Evolutionary conservation across 192 early-diverging fungal genomes (phyloP).

Genomic region (Pecoramyces ruminantium): DNA sequence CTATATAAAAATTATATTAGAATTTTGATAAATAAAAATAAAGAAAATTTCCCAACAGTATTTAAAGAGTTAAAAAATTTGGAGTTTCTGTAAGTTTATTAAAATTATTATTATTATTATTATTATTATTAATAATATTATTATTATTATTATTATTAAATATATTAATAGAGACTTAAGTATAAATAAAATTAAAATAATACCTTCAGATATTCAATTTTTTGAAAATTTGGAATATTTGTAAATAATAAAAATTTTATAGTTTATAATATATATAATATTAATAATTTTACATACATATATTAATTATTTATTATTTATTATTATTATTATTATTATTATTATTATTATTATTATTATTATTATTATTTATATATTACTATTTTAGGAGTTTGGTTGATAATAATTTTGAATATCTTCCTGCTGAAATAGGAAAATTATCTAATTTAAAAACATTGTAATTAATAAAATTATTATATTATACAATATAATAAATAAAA

Average conservation of each 20-base stretch:
- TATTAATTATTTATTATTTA: too few species aligned
- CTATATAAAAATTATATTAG: too few species aligned
- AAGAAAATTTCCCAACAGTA: not conserved
- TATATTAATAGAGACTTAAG: not conserved
- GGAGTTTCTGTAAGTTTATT: not conserved
- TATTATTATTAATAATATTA: too few species aligned
- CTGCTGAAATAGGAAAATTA: not conserved
- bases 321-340: too few species aligned
- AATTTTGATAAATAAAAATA: not conserved
- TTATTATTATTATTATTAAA: too few species aligned
- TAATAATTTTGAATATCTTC: not conserved
- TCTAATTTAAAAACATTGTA: not conserved
- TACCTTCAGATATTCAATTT: not conserved
- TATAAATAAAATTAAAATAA: not conserved
- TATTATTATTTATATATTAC: too few species aligned
- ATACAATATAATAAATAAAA: too few species aligned
- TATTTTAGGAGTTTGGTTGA: not conserved
- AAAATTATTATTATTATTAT: too few species aligned
- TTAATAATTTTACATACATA: too few species aligned
- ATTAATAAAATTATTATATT: too few species aligned
- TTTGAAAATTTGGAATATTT: not conserved
- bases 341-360: too few species aligned
- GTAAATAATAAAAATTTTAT: not conserved
- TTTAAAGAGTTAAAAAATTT: not conserved
- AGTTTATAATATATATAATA: too few species aligned